These are phyloP conservation scores for Thalassia testudinum DNA, from an alignment of 116 monocot species.

Conservation along the genomic window DNA sequence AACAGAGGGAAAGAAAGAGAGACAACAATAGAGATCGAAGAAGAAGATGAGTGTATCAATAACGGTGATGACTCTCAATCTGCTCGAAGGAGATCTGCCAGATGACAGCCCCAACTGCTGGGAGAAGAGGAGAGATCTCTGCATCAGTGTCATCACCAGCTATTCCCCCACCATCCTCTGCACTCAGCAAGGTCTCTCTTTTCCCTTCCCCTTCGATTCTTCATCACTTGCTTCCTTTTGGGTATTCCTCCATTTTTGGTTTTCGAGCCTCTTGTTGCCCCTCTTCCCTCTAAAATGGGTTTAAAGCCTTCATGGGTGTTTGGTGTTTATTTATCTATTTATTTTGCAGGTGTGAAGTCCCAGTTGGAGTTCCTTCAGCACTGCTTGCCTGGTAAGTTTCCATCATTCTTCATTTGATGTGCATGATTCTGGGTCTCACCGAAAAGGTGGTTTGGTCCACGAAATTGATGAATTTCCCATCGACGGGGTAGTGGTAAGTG, in stretches of 20 bases:
- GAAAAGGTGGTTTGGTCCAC: too few species aligned
- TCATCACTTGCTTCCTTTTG: neutral
- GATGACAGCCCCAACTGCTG: conserved; percentile 69
- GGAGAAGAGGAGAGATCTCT: conserved; percentile 87
- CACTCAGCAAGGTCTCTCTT: conserved; percentile 78
- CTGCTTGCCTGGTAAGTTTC: conserved; percentile 59
- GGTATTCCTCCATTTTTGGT: neutral
- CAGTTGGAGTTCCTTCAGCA: conserved; percentile 92
- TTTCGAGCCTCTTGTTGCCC: neutral
- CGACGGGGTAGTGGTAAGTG: too few species aligned
- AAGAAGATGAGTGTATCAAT: conserved; percentile 48
- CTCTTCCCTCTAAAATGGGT: neutral
- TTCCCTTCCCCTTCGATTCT: neutral
- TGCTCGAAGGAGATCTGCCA: conserved; percentile 56
- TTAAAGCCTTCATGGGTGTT: neutral
- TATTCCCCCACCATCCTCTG: conserved; percentile 90
- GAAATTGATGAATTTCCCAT: too few species aligned
- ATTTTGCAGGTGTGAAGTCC: conserved; percentile 49
- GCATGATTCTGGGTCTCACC: too few species aligned
- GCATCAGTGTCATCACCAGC: conserved; percentile 87
- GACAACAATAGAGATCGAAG: neutral
- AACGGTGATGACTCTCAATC: conserved; percentile 86
- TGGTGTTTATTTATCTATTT: conserved; percentile 3
- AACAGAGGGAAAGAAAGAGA: too few species aligned
- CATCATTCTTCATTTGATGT: too few species aligned